These are phyloP conservation scores for Xylaria flabelliformis DNA, from an alignment of 495 filamentous ascomycete genomes.

Conservation along the genomic window DNA sequence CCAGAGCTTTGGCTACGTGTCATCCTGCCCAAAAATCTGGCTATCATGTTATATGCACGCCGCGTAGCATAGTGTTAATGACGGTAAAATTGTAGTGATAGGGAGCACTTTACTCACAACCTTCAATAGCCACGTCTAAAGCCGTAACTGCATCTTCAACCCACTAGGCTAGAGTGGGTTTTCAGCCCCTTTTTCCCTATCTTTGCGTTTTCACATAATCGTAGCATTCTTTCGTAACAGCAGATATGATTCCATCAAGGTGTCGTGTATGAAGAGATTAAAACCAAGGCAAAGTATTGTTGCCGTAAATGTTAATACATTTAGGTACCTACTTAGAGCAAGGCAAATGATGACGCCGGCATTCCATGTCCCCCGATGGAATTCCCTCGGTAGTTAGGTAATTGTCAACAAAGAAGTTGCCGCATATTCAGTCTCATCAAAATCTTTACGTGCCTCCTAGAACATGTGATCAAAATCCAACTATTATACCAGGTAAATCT, in stretches of 20 bases:
- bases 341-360: not conserved
- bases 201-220: not conserved
- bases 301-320: not conserved
- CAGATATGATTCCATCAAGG: not conserved
- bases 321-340: not conserved
- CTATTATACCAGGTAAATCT: not conserved
- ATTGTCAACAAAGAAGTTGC: not conserved
- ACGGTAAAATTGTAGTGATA: not conserved
- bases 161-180: not conserved
- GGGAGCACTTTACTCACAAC: not conserved
- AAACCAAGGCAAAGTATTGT: not conserved
- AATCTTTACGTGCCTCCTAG: not conserved
- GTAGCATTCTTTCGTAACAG: not conserved
- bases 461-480: not conserved
- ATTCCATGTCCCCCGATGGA: not conserved
- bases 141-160: not conserved
- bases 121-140: not conserved
- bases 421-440: not conserved
- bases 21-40: not conserved
- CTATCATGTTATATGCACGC: not conserved
- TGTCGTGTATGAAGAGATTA: not conserved
- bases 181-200: not conserved
- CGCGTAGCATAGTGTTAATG: not conserved
- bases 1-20: not conserved
- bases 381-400: not conserved